Evolutionary conservation across 331 rosid species (phyloP), one percentile per base, ranked within the genome.

Genomic region (Rhamnella rubrinervis): DNA sequence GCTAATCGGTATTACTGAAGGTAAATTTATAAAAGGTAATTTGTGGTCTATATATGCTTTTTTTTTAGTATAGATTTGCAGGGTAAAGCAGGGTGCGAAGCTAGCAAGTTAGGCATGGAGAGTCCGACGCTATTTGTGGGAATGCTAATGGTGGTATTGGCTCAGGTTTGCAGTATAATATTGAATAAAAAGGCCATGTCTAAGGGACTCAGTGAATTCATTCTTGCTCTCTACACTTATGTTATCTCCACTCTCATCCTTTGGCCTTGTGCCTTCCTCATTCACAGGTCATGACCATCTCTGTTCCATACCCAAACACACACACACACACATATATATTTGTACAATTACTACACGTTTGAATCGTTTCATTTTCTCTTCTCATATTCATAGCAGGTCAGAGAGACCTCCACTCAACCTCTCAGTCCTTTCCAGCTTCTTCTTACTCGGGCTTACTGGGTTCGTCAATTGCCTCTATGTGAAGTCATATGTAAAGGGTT

Each of bases 131-230:
- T 81, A 25, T 79, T 82, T 59, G 6, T 65, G 50, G 89, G 86
- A 52, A 85, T 85, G 85, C 52, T 79, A 28, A 0, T 68, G 18
- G 73, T 63, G 40, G 25, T 82, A 70, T n/a, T 82, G 65, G 14
- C 65, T 67, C 86, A 82, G 77, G 76, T 73, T 70, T 75, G 85
- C 1, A 82, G 66, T 56, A 63, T 79, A 71, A 75, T 82, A 4
- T 63, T 82, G 8, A 79, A 66, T 57, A 82, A 85, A 80, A 25
- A 61, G 23, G 87, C 87, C 20, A 76, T 82, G 86, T 35, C 60
- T 28, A 61, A 68, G 19, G 87, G 74, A 17, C 18, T 72, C 5
- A 82, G 75, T 70, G 72, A 66, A 26, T 82, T 67, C 75, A 67
- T 72, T n/a, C 55, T 82, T 75, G 65, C 61, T 57, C 71, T 80